Evolutionary conservation across 2,329 filamentous ascomycete species (phyloP), one percentile per base, ranked within the genome.

Genomic region (Didymella exigua): DNA sequence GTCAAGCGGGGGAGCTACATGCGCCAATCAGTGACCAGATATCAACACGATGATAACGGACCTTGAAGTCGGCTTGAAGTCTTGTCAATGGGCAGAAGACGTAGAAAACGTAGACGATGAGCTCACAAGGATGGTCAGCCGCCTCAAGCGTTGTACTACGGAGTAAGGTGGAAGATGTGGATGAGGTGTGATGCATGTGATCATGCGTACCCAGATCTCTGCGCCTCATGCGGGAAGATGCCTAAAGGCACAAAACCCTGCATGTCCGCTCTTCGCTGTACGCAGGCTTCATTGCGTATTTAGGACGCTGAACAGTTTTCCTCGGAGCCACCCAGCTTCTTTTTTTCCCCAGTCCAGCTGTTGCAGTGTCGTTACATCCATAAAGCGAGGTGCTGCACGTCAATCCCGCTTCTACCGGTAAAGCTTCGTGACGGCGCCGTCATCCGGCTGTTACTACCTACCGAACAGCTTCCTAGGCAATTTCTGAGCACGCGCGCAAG

Each of bases 131-230:
- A 41, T 45, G 34, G 52, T 56, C 52, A 56, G 56, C 40, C 48
- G 42, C 30, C 41, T 47, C 40, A 31, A 45, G 43, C 42, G 55
- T 63, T 47, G 48, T 58, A 36, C 23, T 47, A 44, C 53, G 50
- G 61, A 61, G 60, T 27, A 61, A 29, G 46, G 49, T 48, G 49
- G 47, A 27, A 37, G 36, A 21, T 41, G 48, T 13, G 49, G 47
- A 27, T 41, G 36, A 21, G 44, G 48, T 13, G 49, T 34, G 52
- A 55, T 57, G 49, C 56, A 45, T 43, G 50, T 56, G 57, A 61
- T 67, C 64, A 67, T 61, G 63, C 61, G 64, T 53, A 54, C 43
- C 56, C 45, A 56, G 41, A 61, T 57, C 49, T 53, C 51, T 41
- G 49, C 53, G 57, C 61, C 56, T 58, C 53, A 45, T 58, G 51